Evolutionary conservation across 2,329 filamentous ascomycete genomes (phyloP).

Genomic region (Exophiala aquamarina): DNA sequence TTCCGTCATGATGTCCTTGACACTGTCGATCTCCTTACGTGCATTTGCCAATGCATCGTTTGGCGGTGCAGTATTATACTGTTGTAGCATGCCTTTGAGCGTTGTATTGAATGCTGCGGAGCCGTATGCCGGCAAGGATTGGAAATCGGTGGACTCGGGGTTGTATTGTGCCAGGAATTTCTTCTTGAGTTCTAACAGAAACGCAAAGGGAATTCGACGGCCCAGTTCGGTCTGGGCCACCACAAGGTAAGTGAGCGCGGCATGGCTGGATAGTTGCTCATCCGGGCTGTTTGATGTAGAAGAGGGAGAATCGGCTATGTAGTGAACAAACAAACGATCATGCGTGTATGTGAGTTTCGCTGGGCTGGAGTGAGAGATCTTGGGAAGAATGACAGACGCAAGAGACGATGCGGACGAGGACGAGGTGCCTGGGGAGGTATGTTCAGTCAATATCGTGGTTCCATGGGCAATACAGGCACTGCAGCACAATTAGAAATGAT

Average conservation of each 20-base stretch:
- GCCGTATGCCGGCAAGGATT: conserved; percentile 81
- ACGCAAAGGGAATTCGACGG: conserved; percentile 88
- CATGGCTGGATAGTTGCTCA: conserved; percentile 39
- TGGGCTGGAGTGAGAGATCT: conserved; percentile 76
- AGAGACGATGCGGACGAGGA: conserved; percentile 84
- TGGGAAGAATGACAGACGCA: conserved; percentile 90
- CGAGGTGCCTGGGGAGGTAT: conserved; percentile 80
- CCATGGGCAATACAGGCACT: conserved; percentile 94
- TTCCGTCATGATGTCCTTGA: conserved; percentile 89
- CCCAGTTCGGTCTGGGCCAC: conserved; percentile 79
- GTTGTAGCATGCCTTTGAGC: conserved; percentile 74
- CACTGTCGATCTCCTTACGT: conserved; percentile 87
- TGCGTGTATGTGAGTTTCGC: conserved; percentile 95
- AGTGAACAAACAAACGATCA: conserved; percentile 90
- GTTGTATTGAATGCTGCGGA: conserved; percentile 82
- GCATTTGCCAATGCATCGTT: conserved; percentile 82
- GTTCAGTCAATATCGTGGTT: conserved; percentile 88
- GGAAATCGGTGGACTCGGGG: conserved; percentile 68
- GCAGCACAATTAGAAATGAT: conserved; percentile 7
- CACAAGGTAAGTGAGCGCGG: conserved; percentile 87
- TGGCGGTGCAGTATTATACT: conserved; percentile 76
- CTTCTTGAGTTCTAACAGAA: conserved; percentile 84
- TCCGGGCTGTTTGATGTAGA: conserved; percentile 49
- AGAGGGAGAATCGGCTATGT: conserved; percentile 80
- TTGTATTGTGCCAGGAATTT: conserved; percentile 76